phyloP scores from a whole-genome alignment of 306 rosid species.

The Canavalia ensiformis region DNA sequence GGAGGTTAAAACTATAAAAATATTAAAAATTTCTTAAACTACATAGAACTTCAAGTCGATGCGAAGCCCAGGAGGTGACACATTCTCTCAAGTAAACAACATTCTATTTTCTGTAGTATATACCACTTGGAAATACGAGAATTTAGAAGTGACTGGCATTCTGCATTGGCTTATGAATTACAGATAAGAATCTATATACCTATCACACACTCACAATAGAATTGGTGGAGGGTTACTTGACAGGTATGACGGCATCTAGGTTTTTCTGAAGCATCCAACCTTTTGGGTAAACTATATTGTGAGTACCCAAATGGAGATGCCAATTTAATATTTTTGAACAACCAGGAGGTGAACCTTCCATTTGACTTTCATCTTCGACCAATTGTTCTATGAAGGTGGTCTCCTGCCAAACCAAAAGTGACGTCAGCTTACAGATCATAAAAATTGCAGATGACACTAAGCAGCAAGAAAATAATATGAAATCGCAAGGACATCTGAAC shows the following conservation, averaged over 20 bases:
- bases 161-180: conserved; percentile 41
- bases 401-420: conserved; percentile 66
- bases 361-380: conserved; percentile 93
- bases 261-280: conserved; percentile 89
- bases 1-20: conserved; percentile 30
- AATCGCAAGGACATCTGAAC: conserved; percentile 12
- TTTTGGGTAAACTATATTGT: conserved; percentile 66
- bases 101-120: conserved; percentile 37
- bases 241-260: conserved; percentile 73
- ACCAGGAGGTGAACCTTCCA: conserved; percentile 78
- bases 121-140: conserved; percentile 33
- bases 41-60: conserved; percentile 35
- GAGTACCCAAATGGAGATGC: conserved; percentile 91
- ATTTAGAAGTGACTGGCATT: conserved; percentile 35
- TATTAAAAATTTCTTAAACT: conserved; percentile 6
- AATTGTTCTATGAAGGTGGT: conserved; percentile 90
- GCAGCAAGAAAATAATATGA: conserved; percentile 22
- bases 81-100: conserved; percentile 28
- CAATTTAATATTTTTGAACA: conserved; percentile 88
- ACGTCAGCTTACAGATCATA: conserved; percentile 39
- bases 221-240: conserved; percentile 56
- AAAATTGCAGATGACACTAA: conserved; percentile 34
- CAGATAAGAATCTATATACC: conserved; percentile 60
- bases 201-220: conserved; percentile 60
- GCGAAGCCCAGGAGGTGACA: conserved; percentile 35